Base-by-base conservation (phyloP, 106 monocot species). In the Xerophyta viscosa region DNA sequence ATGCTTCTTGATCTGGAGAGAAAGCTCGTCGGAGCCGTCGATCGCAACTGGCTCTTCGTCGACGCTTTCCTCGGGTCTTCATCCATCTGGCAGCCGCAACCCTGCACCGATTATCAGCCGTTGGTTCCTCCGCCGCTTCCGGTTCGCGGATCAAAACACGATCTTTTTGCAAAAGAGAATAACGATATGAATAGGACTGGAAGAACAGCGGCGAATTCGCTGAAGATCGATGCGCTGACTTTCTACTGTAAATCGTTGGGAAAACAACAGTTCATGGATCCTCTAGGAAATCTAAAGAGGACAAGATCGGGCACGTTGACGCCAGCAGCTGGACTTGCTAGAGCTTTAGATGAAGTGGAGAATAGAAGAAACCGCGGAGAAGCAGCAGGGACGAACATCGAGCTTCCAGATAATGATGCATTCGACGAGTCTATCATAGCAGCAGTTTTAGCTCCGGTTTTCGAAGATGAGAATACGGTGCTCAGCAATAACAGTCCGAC, bases 401-500 rank as follows among this genome's bases (percentile, higher is more conserved):
- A 88, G 53, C 54, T 98, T 54, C 96, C 96, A 20, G 79, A 98
- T 24, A 63, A 64, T 22, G 70, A 74, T 0, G 79, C 70, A 25
- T 98, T 98, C 42, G 58, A 86, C 26, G 89, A 89, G 20, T 78
- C 96, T 3, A 77, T 98, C 1, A 49, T 98, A 21, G 78, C 78
- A 10, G 81, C 86, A 5, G 82, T 82, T 7, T 54, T 98, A 20
- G 76, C 68, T 37, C 82, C 89, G 4, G 68, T 88, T 22, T 62
- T 84, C 15, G 88, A 75, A 26, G 74, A 66, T 30, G 72, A 56
- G 6, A 52, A 31, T 1, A 19, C 30, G 17, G 54, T 45, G 24
- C 13, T 2, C 10, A 39, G 13, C 1, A 12, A 7, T 39, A 7
- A 15, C 39, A 39, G 39, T 39, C 60, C 60, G 0, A 60, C 70